phyloP scores from a whole-genome alignment of 2,329 filamentous ascomycete species.

The Microascus cirrosus region DNA sequence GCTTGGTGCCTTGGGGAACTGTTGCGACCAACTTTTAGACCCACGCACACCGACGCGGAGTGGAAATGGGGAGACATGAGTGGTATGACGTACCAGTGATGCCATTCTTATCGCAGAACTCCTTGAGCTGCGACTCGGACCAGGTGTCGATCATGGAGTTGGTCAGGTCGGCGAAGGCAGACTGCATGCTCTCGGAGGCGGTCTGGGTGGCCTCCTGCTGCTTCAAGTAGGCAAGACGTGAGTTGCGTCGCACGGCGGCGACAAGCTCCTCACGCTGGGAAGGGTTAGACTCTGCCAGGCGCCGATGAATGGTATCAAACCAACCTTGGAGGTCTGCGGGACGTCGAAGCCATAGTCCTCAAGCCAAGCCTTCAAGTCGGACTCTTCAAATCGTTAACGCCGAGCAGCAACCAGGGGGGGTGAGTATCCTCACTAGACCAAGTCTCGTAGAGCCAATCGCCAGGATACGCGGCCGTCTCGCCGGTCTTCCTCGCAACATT shows the following conservation, averaged over 20 bases:
- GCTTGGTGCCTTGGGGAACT: slow-evolving; percentile 85
- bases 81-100: slow-evolving; percentile 35
- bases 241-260: slow-evolving; percentile 81
- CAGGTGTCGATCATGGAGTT: slow-evolving; percentile 82
- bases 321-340: slow-evolving; percentile 63
- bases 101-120: slow-evolving; percentile 83
- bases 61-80: not conserved
- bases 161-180: slow-evolving; percentile 63
- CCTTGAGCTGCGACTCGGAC: slow-evolving; percentile 82
- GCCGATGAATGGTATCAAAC: slow-evolving; percentile 6
- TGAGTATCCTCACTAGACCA: slow-evolving; percentile 49
- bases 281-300: slow-evolving; percentile 6
- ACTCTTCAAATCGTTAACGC: slow-evolving; percentile 37
- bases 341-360: slow-evolving; percentile 78
- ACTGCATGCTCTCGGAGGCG: slow-evolving; percentile 53
- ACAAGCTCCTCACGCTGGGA: slow-evolving; percentile 70
- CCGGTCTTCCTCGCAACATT: slow-evolving; percentile 60
- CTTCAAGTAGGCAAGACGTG: slow-evolving; percentile 64
- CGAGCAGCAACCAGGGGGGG: not conserved
- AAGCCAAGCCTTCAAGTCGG: slow-evolving; percentile 87
- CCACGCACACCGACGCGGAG: no score
- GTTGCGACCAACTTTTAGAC: slow-evolving; percentile 16
- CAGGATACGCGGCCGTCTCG: slow-evolving; percentile 76
- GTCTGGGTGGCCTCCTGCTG: slow-evolving; percentile 48
- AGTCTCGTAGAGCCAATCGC: slow-evolving; percentile 82